phyloP scores from a whole-genome alignment of 2,329 filamentous ascomycete genomes.

The Aspergillus nomiae region DNA sequence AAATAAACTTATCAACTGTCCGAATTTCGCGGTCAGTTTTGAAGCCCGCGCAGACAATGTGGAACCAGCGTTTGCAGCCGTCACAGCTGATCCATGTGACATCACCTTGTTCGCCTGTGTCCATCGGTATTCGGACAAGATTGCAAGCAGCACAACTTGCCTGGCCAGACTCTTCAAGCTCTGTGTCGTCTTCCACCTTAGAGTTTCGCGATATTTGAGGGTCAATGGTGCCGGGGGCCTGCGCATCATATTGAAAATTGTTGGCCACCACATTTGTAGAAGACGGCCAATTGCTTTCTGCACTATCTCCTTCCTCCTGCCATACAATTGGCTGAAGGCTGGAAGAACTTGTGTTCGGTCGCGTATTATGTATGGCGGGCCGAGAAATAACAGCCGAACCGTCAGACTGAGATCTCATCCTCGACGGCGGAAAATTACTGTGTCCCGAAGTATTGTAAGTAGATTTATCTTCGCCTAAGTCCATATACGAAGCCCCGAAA shows the following conservation, averaged over 20 bases:
- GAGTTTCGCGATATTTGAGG: slow-evolving; percentile 21
- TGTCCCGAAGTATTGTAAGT: slow-evolving; percentile 17
- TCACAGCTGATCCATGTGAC: slow-evolving; percentile 68
- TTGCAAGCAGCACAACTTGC: slow-evolving; percentile 61
- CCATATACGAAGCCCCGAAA: slow-evolving; percentile 19
- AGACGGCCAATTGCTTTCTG: slow-evolving; percentile 16
- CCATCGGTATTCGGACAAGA: slow-evolving; percentile 54
- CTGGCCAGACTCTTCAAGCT: slow-evolving; percentile 36
- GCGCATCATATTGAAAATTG: slow-evolving; percentile 14
- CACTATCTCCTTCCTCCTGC: slow-evolving; percentile 31
- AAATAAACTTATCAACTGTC: slow-evolving; percentile 70
- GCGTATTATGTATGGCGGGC: slow-evolving; percentile 36
- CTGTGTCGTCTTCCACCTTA: slow-evolving; percentile 32
- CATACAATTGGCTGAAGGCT: slow-evolving; percentile 36
- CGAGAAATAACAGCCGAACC: slow-evolving; percentile 43
- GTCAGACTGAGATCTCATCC: slow-evolving; percentile 45
- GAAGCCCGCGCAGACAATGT: slow-evolving; percentile 68
- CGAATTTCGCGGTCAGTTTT: slow-evolving; percentile 65
- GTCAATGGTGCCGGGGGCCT: slow-evolving; percentile 4
- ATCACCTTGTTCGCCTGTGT: slow-evolving; percentile 56
- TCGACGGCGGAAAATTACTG: slow-evolving; percentile 31
- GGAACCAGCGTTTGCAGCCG: slow-evolving; percentile 69
- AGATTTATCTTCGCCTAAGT: slow-evolving; percentile 21
- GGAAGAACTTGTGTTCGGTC: slow-evolving; percentile 43
- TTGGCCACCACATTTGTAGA: slow-evolving; percentile 14